Conservation (phyloP, 2,329 filamentous ascomycete genomes). For the Ceratocystis huliohia region DNA sequence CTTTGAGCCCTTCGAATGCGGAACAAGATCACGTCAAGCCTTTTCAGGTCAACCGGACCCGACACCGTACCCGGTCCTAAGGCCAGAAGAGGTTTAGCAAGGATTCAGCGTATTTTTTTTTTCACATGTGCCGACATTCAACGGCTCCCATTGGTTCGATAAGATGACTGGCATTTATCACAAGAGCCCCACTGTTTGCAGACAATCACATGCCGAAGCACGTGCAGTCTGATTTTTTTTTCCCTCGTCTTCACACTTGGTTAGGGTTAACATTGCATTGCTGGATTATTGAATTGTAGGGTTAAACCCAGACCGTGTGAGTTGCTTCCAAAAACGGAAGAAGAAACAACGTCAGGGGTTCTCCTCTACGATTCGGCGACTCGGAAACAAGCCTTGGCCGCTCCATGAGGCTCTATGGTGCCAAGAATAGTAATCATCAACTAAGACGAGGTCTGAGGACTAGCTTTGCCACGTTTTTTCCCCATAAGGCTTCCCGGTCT, state of each 20-base stretch:
- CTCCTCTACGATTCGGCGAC: background rate
- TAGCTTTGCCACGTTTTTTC: too few relatives aligned
- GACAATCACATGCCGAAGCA: background rate
- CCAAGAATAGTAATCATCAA: background rate
- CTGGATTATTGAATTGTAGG: background rate
- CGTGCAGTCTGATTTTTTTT: background rate
- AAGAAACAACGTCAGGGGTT: background rate
- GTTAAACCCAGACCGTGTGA: background rate
- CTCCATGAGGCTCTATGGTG: background rate
- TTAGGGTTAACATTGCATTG: background rate
- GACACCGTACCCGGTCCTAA: background rate
- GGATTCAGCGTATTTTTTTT: background rate
- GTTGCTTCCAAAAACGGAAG: background rate
- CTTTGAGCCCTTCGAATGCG: background rate
- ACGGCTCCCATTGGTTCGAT: background rate
- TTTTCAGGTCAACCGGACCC: background rate
- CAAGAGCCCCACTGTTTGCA: background rate
- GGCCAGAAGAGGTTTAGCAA: background rate
- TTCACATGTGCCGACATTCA: background rate
- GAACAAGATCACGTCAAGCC: background rate
- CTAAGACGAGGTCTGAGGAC: too few relatives aligned
- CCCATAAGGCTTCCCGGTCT: rapidly evolving
- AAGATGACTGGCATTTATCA: background rate
- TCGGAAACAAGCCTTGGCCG: background rate
- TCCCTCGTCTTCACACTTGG: too few relatives aligned